Conservation (phyloP, 73 alveolate genomes). For the Paramecium tetraurelia region DNA sequence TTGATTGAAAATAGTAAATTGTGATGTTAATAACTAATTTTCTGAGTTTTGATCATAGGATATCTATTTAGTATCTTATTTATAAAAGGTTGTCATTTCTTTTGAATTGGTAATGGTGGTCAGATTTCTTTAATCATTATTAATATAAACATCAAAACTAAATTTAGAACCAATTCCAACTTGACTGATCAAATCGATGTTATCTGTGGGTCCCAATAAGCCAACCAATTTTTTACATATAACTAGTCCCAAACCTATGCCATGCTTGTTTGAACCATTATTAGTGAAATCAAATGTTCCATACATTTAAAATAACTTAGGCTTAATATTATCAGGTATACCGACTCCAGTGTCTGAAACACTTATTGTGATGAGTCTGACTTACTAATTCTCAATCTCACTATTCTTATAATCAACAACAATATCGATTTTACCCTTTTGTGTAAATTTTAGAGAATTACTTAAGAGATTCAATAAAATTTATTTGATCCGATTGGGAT, state of each 20-base stretch:
- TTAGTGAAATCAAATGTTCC: conserved; percentile 49
- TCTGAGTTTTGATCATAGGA: background rate
- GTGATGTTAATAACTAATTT: background rate
- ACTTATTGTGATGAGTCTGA: background rate
- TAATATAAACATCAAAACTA: conserved; percentile 22
- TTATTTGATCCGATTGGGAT: conserved; percentile 58
- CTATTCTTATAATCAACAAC: conserved; percentile 11
- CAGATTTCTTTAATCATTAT: background rate
- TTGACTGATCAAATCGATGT: conserved; percentile 35
- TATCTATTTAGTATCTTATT: background rate
- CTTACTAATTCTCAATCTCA: background rate
- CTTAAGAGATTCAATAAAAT: conserved; percentile 39
- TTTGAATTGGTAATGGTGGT: background rate
- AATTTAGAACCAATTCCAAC: conserved; percentile 44
- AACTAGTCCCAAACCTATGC: conserved; percentile 59
- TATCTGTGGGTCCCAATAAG: conserved; percentile 43
- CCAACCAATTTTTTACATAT: conserved; percentile 56
- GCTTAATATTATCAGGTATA: conserved; percentile 30
- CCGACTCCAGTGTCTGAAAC: conserved; percentile 64
- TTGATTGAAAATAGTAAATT: background rate
- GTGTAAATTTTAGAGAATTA: conserved; percentile 54
- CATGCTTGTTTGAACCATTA: conserved; percentile 52
- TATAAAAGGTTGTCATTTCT: background rate
- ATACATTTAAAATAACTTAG: conserved; percentile 58
- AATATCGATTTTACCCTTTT: conserved; percentile 43